phyloP scores from a whole-genome alignment of 2,329 filamentous ascomycete genomes.

The Balansia obtecta region DNA sequence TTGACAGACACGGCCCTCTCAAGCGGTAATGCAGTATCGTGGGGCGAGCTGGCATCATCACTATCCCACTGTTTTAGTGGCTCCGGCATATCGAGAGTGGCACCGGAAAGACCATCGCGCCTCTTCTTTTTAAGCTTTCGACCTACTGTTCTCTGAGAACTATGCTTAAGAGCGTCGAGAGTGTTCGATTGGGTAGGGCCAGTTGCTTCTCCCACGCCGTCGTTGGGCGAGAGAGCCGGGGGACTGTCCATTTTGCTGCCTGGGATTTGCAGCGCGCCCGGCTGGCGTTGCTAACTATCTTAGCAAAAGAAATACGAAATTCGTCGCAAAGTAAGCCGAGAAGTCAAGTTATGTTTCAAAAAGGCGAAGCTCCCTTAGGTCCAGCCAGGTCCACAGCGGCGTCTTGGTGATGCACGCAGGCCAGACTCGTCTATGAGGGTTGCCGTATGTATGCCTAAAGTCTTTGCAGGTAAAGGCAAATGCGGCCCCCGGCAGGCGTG shows the following conservation, averaged over 20 bases:
- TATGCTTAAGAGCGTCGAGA: slow-evolving; percentile 23
- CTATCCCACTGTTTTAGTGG: slow-evolving; percentile 38
- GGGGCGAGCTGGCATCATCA: slow-evolving; percentile 29
- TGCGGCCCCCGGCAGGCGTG: not conserved
- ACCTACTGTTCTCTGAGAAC: slow-evolving; percentile 24
- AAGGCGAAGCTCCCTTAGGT: not conserved
- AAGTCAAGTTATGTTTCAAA: not conserved
- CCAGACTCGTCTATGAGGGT: not conserved
- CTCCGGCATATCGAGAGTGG: slow-evolving; percentile 35
- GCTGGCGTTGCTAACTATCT: too few relatives aligned
- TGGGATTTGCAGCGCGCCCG: too few relatives aligned
- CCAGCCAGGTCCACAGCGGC: not conserved
- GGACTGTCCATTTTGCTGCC: not conserved
- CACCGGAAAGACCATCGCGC: slow-evolving; percentile 24
- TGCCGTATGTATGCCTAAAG: not conserved
- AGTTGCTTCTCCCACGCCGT: not conserved
- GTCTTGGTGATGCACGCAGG: not conserved
- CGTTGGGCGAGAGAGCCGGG: not conserved
- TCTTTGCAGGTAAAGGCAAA: not conserved
- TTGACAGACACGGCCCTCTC: slow-evolving; percentile 46
- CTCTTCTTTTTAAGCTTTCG: slow-evolving; percentile 34
- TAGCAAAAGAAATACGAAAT: too few relatives aligned
- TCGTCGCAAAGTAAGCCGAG: too few relatives aligned
- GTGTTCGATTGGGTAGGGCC: slow-evolving; percentile 10
- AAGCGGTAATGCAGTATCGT: slow-evolving; percentile 29